These are phyloP conservation scores for Ramularia endophylla DNA, from an alignment of 2,329 filamentous ascomycete genomes.

Conservation along the genomic window DNA sequence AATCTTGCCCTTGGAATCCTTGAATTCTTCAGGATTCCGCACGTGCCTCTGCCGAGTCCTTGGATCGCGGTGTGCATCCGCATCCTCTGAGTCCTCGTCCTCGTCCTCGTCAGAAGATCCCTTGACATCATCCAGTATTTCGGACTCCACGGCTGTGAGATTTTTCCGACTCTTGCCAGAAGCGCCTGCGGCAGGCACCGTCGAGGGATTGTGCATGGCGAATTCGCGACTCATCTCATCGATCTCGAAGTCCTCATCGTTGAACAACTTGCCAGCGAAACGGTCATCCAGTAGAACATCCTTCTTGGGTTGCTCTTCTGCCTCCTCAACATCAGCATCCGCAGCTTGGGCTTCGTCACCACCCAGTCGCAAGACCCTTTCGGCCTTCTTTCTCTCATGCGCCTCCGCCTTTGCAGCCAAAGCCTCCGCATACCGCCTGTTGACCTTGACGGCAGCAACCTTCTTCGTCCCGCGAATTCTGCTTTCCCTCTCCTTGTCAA, in stretches of 20 bases:
- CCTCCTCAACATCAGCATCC: slow-evolving; percentile 36
- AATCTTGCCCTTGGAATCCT: slow-evolving; percentile 45
- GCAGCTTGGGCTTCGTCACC: slow-evolving; percentile 51
- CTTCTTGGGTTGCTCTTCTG: slow-evolving; percentile 26
- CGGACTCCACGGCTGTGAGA: slow-evolving; percentile 56
- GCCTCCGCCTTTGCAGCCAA: slow-evolving; percentile 66
- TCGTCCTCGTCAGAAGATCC: slow-evolving; percentile 29
- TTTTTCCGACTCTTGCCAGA: slow-evolving; percentile 32
- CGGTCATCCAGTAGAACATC: slow-evolving; percentile 66
- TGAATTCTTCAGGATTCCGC: slow-evolving; percentile 28
- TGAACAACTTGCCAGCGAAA: slow-evolving; percentile 74
- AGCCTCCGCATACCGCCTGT: slow-evolving; percentile 63
- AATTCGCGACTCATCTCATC: slow-evolving; percentile 89
- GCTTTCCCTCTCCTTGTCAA: slow-evolving; percentile 93
- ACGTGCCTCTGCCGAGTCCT: slow-evolving; percentile 37
- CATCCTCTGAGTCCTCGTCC: slow-evolving; percentile 38
- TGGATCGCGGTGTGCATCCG: slow-evolving; percentile 22
- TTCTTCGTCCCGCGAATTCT: slow-evolving; percentile 93
- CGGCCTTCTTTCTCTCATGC: slow-evolving; percentile 42
- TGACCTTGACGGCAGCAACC: slow-evolving; percentile 75
- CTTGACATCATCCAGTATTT: slow-evolving; percentile 43
- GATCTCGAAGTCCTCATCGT: slow-evolving; percentile 87
- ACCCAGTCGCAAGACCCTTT: slow-evolving; percentile 51
- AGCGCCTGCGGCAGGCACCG: slow-evolving; percentile 37
- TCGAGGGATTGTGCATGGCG: slow-evolving; percentile 82